Base-by-base conservation (phyloP, 805 yeast genomes). In the Jamesozyma rosinii region DNA sequence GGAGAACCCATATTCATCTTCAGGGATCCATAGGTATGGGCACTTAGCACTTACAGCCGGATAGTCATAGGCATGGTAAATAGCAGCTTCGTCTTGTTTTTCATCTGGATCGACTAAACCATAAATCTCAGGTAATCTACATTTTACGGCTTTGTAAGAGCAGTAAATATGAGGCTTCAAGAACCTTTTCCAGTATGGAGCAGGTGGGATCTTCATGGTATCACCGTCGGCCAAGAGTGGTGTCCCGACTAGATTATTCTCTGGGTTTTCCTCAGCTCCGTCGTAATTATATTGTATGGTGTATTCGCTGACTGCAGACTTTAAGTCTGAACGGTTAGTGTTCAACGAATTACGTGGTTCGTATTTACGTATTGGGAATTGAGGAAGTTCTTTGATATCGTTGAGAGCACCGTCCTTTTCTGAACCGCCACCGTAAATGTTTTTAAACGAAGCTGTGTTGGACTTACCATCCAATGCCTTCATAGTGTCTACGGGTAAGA, bases 1-100 rank as follows among this genome's bases (percentile, higher is more conserved):
- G 1, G 95, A 83, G 52, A 86, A 74, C 1, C 97, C 97, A 75
- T 78, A 76, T 9, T 85, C 81, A 61, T 90, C 98, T 45, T 69
- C 68, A n/a, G 97, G 94, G 55, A 90, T 77, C 98, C 98, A 90
- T 18, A 90, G 66, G n/a, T 71, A 69, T 1, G 95, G 95, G 52
- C 84, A 74, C 37, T 69, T 61, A 0, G 81, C 81, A 22, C 76
- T 67, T 15, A 81, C 79, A 5, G 81, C 84, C 2, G 97, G 97
- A 56, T 73, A 75, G 55, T 78, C 77, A 63, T 81, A 90, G 0
- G 95, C 92, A 48, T 75, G 77, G 40, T 74, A 69, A 19, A 49
- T 43, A 18, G 58, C 67, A 14, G 63, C 70, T 4, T 64, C 69
- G 2, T 67, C 63, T 22, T 52, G 54, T 4, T 47, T 45, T 21